Evolutionary conservation across 768 basidiomycete genomes (phyloP), one percentile per base, ranked within the genome.

Genomic region (Boletus rubropictus): DNA sequence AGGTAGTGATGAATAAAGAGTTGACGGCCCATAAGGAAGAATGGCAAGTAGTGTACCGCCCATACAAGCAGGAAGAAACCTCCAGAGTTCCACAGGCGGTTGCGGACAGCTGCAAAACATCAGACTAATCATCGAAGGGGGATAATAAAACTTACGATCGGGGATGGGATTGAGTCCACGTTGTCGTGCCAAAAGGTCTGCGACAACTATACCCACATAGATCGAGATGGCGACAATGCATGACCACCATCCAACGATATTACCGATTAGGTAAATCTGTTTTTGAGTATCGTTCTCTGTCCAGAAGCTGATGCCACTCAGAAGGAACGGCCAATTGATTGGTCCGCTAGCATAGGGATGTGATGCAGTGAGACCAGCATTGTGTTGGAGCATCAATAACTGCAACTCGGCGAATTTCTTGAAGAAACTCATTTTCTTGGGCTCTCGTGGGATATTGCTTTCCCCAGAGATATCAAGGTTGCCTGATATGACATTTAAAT

Each of bases 301-400:
- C 96, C 96, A 99, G 77, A 98, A 98, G 62, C 91, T 94, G 71
- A 99, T 98, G 40, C 96, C 96, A 52, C 76, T 90, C 24, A 97
- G 69, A 32, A 93, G 78, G 82, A 98, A 98, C 6, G 96, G 96
- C 96, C 96, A 99, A 64, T 95, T 93, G 69, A 97, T 84, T 5
- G 96, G 93, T n/a, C 76, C 77, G 49, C 88, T 89, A 4, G 96
- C 93, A 64, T 99, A 99, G 34, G 96, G 96, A 63, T 99, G 96
- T 4, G 87, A 89, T n/a, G 92, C 89, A 21, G 92, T 95, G 53
- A 99, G 74, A 18, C 93, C 96, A n/a, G 96, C 94, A 59, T 99
- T 99, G 72, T 99, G 96, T 63, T 96, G 92, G 54, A 98, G 70
- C 95, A 98, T 98, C 46, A 95, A 72, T 36, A 95, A 69, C 60